Base-by-base conservation (phyloP, 2,329 filamentous ascomycete genomes). In the Cladophialophora chaetospira region DNA sequence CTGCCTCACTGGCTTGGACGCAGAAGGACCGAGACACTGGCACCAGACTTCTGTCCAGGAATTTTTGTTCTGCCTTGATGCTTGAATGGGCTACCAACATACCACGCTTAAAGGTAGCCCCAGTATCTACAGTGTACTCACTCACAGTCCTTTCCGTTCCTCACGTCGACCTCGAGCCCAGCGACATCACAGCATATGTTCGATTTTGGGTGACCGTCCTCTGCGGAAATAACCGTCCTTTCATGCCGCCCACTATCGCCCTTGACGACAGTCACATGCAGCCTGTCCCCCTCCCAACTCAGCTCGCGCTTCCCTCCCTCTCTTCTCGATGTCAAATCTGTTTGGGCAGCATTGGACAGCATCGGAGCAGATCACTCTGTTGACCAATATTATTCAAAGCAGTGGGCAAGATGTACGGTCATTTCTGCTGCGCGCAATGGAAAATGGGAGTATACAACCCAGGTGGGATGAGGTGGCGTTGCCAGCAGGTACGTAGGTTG, bases 381-480 rank as follows among this genome's bases (percentile, higher is more conserved):
- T 66, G 53, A 59, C 62, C 57, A 65, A 61, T 43, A 60, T 66
- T 28, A 57, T 66, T 35, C 62, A 66, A 44, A 53, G 57, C 25
- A 47, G 57, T 17, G 58, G 55, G 28, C 53, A 52, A 25, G 64
- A 66, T 52, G 53, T 65, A n/a, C 62, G 61, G 19, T 29, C 46
- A 26, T 63, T 54, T 49, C 54, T 66, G 11, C 47, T 65, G 23
- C 63, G 61, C 36, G 53, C 43, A 23, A 62, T 62, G 29, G 35
- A 61, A 17, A 46, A 61, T 19, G 43, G 55, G 42, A 51, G 57
- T 55, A 56, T 60, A 40, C 50, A 58, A 33, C 62, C 62, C 17
- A 58, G 47, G 53, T 66, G 65, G 65, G 48, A 54, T 19, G 65
- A 66, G 17, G 62, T 65, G 8, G 52, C 63, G 29, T 47, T 66